Evolutionary conservation across 108 stramenopile genomes (phyloP), one percentile per base, ranked within the genome.

Genomic region (Cyclotella atomus): DNA sequence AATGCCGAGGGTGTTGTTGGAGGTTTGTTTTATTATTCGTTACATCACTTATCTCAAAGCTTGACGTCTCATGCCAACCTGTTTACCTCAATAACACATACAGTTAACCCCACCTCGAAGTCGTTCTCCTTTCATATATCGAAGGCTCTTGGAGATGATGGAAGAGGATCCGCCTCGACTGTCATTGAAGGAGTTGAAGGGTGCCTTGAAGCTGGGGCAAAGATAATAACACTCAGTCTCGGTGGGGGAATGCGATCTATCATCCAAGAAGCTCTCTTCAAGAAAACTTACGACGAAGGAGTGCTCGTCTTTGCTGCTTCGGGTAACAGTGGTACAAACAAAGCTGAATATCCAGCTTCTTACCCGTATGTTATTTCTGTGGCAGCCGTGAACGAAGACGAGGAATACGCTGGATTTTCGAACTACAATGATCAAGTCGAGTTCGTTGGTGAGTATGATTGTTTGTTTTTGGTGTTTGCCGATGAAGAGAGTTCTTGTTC

Each of bases 281-380:
- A 75, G 27, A 57, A 76, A 19, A 24, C 67, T 17, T 67, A 75
- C 16, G 68, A 84, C 20, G 34, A 73, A 8, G 89, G 87, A 17
- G 82, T 91, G 19, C 41, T 83, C 2, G 36, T 85, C 19, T 60
- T 88, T 74, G 91, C 81, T 45, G 85, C 91, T 1, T 85, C 87
- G 10, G 91, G 91, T 8, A 91, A 91, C 73, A 65, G 24, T 52
- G 85, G 79, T 0, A 30, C 68, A 23, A 59, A 70, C 24, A 47
- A 55, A 4, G 12, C 21, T 30, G 34, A 65, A 24, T 88, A 82
- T 66, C 91, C 91, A 21, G 85, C 86, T 44, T 70, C 76, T 0
- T 79, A 85, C 53, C 36, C 33, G 1, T 33, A 36, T 5, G 86
- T 88, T n/a, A 81, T 91, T 32, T 74, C 73, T 33, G 87, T 91